These are phyloP conservation scores for Aechmea fasciata DNA, from an alignment of 176 grass and related monocot species.

Conservation along the genomic window DNA sequence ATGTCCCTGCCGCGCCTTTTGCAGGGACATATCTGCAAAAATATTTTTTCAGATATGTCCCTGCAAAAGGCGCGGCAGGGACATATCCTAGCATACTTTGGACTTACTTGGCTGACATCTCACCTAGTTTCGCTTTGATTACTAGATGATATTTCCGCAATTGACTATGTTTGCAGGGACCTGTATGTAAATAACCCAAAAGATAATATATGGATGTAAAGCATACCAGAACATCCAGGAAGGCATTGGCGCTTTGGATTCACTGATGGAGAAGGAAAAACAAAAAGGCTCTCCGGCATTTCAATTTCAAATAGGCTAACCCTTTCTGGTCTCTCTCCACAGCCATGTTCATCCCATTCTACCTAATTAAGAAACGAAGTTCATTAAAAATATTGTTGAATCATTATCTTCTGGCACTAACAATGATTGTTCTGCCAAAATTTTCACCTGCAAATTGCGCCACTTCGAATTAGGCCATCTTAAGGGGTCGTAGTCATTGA, in stretches of 20 bases:
- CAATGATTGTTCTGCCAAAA: slow-evolving; percentile 12
- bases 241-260: slow-evolving; percentile 82
- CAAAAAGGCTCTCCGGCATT: slow-evolving; percentile 64
- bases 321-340: slow-evolving; percentile 77
- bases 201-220: neutral
- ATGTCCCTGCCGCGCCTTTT: too few species aligned
- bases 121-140: too few species aligned
- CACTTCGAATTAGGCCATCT: slow-evolving; percentile 98
- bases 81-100: too few species aligned
- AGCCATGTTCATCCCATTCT: slow-evolving; percentile 96
- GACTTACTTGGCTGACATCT: too few species aligned
- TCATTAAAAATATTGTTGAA: neutral
- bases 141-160: too few species aligned
- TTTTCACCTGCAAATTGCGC: slow-evolving; percentile 67
- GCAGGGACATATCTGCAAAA: too few species aligned
- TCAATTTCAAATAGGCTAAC: slow-evolving; percentile 92
- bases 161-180: too few species aligned
- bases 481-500: slow-evolving; percentile 70
- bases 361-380: slow-evolving; percentile 26
- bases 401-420: neutral
- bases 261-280: slow-evolving; percentile 45
- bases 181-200: too few species aligned
- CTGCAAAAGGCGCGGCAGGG: too few species aligned
- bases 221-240: slow-evolving; percentile 32
- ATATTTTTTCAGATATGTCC: too few species aligned